Evolutionary conservation across 202 grass and related monocot species (phyloP).

Genomic region (Panicum virgatum): DNA sequence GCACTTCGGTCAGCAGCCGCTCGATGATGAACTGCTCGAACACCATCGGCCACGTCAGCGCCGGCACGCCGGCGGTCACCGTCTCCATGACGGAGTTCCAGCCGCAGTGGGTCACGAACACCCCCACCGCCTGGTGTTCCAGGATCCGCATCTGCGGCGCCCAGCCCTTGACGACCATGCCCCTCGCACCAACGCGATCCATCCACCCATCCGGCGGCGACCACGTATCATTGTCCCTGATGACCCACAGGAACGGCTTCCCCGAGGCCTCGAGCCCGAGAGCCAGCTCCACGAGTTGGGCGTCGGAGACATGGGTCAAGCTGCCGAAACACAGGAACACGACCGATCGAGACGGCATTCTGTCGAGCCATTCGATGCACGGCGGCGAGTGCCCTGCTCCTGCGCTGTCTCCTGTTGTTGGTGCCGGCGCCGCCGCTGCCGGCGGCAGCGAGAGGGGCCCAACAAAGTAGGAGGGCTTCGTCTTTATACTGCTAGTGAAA

Average conservation of each 20-base stretch:
- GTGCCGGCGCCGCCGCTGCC: too few relatives aligned
- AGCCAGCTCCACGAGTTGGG: conserved; percentile 27
- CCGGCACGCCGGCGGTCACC: conserved; percentile 31
- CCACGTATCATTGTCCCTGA: conserved; percentile 9
- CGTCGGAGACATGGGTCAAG: neutral
- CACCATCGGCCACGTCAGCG: conserved; percentile 63
- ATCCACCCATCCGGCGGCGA: neutral
- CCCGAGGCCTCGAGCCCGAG: conserved; percentile 32
- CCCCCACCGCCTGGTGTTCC: conserved; percentile 36
- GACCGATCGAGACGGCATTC: conserved; percentile 9
- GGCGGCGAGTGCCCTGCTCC: neutral
- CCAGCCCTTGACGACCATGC: conserved; percentile 36
- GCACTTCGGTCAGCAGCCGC: conserved; percentile 46
- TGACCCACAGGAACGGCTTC: conserved; percentile 30
- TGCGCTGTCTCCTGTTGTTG: neutral
- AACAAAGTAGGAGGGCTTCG: neutral
- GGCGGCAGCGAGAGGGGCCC: neutral
- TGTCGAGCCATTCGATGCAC: conserved; percentile 23
- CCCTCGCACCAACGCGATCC: conserved; percentile 30
- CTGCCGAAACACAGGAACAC: conserved; percentile 39
- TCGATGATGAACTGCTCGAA: conserved; percentile 73
- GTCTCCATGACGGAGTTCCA: conserved; percentile 73
- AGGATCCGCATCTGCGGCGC: conserved; percentile 41
- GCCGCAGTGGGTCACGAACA: conserved; percentile 77
- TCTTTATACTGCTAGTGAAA: neutral